Conservation (phyloP, 1,139 yeast genomes). For the Diutina rugosa region DNA sequence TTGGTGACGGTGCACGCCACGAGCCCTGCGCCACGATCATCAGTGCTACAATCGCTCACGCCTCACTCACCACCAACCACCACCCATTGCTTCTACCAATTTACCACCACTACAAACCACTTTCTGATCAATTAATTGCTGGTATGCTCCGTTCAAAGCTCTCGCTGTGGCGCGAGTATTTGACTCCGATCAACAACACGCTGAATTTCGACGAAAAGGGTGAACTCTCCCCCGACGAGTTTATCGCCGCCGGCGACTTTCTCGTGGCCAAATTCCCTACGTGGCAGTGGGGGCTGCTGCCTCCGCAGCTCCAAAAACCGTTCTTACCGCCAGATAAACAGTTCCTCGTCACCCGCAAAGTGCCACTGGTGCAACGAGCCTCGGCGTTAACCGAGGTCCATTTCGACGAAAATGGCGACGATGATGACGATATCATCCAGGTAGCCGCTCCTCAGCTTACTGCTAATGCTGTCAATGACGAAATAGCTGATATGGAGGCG, state of each 20-base stretch:
- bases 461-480: conserved; percentile 2
- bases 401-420: conserved; percentile 13
- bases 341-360: conserved; percentile 74
- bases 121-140: too few relatives aligned
- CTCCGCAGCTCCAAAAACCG: conserved; percentile 45
- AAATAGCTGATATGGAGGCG: conserved; percentile 6
- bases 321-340: conserved; percentile 84
- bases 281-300: conserved; percentile 84
- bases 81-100: too few relatives aligned
- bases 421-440: neutral
- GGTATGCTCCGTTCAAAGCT: conserved; percentile 23
- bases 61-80: too few relatives aligned
- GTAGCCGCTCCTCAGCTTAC: conserved; percentile 2
- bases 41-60: neutral
- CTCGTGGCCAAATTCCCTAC: conserved; percentile 87
- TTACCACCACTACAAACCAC: too few relatives aligned
- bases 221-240: conserved; percentile 88
- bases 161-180: conserved; percentile 77
- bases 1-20: neutral
- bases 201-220: conserved; percentile 82
- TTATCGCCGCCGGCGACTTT: conserved; percentile 87
- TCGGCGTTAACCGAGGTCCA: conserved; percentile 28
- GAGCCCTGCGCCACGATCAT: neutral
- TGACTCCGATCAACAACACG: conserved; percentile 77
- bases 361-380: conserved; percentile 75